These are phyloP conservation scores for Jimgerdemannia lactiflua DNA, from an alignment of 192 early-diverging fungal genomes.

Conservation along the genomic window DNA sequence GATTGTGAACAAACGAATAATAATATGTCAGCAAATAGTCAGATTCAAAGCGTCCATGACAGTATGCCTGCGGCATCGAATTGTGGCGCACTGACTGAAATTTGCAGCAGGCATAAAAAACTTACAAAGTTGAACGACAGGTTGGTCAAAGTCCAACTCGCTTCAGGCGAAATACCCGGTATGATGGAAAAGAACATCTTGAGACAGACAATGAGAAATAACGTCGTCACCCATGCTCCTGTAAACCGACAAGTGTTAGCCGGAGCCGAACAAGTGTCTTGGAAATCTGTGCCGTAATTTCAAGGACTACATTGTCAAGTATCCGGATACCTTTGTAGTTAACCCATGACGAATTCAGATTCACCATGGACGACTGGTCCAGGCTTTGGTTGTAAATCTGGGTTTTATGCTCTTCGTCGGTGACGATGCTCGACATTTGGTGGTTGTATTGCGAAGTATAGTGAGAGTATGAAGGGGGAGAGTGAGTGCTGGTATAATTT, in stretches of 20 bases:
- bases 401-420: background rate
- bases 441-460: background rate
- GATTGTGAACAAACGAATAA: background rate
- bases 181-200: constrained; percentile 80
- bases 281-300: background rate
- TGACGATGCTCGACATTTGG: background rate
- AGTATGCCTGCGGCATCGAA: too few species aligned
- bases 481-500: background rate
- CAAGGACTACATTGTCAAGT: background rate
- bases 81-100: background rate
- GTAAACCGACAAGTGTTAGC: constrained; percentile 3
- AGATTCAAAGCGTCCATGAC: background rate
- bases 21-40: background rate
- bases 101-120: background rate
- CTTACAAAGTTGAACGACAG: constrained; percentile 84
- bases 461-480: background rate
- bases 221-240: constrained; percentile 93
- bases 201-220: constrained; percentile 77
- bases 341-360: constrained; percentile 62
- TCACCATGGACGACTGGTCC: constrained; percentile 57
- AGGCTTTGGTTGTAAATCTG: constrained; percentile 32
- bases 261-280: background rate
- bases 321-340: constrained; percentile 49
- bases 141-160: constrained; percentile 97
- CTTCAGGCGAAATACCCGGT: constrained; percentile 88